Evolutionary conservation across 192 early-diverging fungal genomes (phyloP).

Genomic region (Entophlyctis luteolus): DNA sequence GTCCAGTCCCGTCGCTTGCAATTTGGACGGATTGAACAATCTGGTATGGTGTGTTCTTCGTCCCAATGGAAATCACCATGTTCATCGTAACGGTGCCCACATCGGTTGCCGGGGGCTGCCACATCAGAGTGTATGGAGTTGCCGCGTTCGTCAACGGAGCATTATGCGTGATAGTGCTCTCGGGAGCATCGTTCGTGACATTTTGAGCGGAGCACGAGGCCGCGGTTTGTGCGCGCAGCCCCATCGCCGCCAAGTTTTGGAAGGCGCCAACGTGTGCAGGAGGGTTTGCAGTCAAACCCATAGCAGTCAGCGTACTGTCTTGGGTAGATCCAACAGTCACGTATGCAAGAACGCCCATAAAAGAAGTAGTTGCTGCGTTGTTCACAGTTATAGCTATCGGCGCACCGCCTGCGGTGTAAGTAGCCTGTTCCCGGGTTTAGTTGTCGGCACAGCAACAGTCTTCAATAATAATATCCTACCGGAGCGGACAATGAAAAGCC

Average conservation of each 20-base stretch:
- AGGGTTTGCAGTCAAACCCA: background rate
- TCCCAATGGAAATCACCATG: background rate
- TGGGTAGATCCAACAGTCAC: conserved; percentile 25
- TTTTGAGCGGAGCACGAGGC: background rate
- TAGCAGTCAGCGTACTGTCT: conserved; percentile 26
- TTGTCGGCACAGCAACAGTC: no score
- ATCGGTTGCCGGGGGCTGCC: conserved; percentile 14
- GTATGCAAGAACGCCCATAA: conserved; percentile 28
- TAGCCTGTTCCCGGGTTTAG: no score
- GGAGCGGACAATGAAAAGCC: conserved; percentile 11
- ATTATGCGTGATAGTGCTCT: conserved; percentile 18
- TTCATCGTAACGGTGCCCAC: conserved; percentile 14
- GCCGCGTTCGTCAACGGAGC: background rate
- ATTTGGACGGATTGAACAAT: conserved; percentile 13
- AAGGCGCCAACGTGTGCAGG: conserved; percentile 17
- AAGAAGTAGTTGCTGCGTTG: background rate
- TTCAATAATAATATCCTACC: no score
- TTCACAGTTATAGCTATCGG: conserved; percentile 8
- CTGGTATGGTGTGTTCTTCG: background rate
- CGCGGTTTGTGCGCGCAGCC: conserved; percentile 7
- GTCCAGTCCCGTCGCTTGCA: background rate
- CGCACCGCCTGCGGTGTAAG: conserved; percentile 19
- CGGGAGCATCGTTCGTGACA: conserved; percentile 3
- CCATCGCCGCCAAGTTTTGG: background rate
- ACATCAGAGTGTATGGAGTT: conserved; percentile 18